Base-by-base conservation (phyloP, 208 protist genomes). In the Balamuthia mandrillaris region DNA sequence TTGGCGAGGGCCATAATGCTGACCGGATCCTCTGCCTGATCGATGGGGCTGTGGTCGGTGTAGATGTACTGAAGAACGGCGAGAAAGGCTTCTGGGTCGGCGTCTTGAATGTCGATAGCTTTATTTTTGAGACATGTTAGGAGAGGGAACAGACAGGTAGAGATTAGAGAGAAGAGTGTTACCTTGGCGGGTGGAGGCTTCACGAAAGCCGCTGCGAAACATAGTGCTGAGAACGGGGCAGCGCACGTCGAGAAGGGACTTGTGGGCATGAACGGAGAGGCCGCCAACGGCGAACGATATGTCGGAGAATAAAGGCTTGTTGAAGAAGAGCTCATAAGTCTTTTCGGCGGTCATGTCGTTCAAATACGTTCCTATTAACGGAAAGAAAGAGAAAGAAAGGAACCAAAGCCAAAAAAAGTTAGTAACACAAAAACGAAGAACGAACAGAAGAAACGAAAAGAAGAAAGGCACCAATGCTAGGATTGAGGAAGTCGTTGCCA, bases 21-120 rank as follows among this genome's bases (percentile, higher is more conserved):
- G 3, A 84, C 77, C 0, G 78, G 60, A 35, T 87, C 72, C 47
- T 45, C 77, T 21, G 33, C 56, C 14, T 84, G 45, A 24, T 29
- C 27, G 45, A 74, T 78, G 29, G 68, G 63, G 12, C 72, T 52
- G 78, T 87, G 84, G 42, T 66, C 84, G 5, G 84, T 84, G 47
- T 87, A 87, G 24, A 87, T 31, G 72, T 78, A 87, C 37, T 87
- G 72, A 10, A 87, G 35, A 14, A 87, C 33, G 60, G 84, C 72
- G 29, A 47, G n/a, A 39, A 87, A 87, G 72, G 39, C 60, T 35
- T 87, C 84, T n/a, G 45, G 1, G 35, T 47, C 45, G 39, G 83
- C 66, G 44, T 78, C 77, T 16, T 31, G 49, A 35, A 87, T 87
- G 0, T 44, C 31, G 47, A 81, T 61, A 18, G 72, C 33, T 51